These are phyloP conservation scores for Rhizopogon parksii DNA, from an alignment of 1,284 basidiomycete species.

Conservation along the genomic window DNA sequence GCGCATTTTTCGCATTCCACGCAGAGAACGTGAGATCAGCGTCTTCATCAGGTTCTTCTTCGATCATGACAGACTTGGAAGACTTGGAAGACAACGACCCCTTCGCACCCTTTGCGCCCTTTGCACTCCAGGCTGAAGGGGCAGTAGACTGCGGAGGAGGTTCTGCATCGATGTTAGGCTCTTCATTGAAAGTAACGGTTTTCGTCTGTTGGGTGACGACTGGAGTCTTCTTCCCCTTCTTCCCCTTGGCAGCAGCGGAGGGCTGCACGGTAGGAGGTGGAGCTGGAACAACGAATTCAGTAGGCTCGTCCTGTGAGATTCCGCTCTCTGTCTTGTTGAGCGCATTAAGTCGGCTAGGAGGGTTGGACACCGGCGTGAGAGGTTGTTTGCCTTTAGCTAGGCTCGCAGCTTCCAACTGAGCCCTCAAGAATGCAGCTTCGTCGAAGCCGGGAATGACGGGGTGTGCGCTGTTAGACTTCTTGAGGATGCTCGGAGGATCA, in stretches of 20 bases:
- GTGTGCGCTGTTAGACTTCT: conserved; percentile 23
- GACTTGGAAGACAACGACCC: conserved; percentile 20
- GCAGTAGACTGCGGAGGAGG: conserved; percentile 11
- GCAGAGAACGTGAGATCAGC: conserved; percentile 20
- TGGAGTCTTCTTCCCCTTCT: conserved; percentile 21
- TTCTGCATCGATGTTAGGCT: conserved; percentile 17
- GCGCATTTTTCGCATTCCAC: conserved; percentile 14
- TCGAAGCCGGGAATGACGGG: conserved; percentile 2
- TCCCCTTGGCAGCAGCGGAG: conserved; percentile 12
- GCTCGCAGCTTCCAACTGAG: conserved; percentile 11
- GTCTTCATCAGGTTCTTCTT: conserved; percentile 43
- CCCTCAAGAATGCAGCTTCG: not conserved
- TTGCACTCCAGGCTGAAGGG: conserved; percentile 7
- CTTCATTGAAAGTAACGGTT: conserved; percentile 15
- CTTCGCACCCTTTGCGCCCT: conserved; percentile 21
- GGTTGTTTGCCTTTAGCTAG: not conserved
- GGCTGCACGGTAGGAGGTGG: conserved; percentile 8
- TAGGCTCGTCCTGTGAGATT: not conserved
- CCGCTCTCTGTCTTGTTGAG: conserved; percentile 2
- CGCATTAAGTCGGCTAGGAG: not conserved
- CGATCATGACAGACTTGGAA: conserved; percentile 36
- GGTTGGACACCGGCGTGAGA: not conserved
- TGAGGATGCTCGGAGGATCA: conserved; percentile 19
- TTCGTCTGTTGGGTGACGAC: conserved; percentile 9
- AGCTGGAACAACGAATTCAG: not conserved